These are phyloP conservation scores for Arthrobotrys sphaeroides DNA, from an alignment of 2,329 filamentous ascomycete genomes.

Conservation along the genomic window DNA sequence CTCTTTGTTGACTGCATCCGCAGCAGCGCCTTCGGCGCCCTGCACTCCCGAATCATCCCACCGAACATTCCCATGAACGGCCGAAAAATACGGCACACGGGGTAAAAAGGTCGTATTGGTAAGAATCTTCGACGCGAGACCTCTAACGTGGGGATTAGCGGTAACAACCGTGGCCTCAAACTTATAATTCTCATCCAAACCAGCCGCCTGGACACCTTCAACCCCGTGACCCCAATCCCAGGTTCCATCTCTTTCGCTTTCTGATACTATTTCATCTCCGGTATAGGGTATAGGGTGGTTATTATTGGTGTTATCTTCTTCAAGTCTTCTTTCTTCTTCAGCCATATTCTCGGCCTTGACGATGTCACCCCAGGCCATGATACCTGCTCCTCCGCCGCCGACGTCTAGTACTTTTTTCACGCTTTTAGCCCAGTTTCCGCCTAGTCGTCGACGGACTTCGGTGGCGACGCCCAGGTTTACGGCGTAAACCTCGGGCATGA, in stretches of 20 bases:
- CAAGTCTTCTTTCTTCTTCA: slow-evolving; percentile 67
- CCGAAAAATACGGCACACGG: slow-evolving; percentile 72
- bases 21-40: background rate
- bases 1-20: background rate
- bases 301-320: slow-evolving; percentile 52
- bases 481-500: slow-evolving; percentile 73
- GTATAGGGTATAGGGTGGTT: background rate
- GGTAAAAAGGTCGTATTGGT: slow-evolving; percentile 92
- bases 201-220: slow-evolving; percentile 21
- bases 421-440: slow-evolving; percentile 75
- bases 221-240: slow-evolving; percentile 62
- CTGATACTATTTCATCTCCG: slow-evolving; percentile 55
- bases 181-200: slow-evolving; percentile 34
- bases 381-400: slow-evolving; percentile 76
- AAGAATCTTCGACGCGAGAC: slow-evolving; percentile 78
- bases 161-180: slow-evolving; percentile 80
- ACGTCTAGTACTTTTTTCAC: slow-evolving; percentile 74
- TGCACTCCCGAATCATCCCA: slow-evolving; percentile 19
- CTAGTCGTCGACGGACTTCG: slow-evolving; percentile 77
- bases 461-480: slow-evolving; percentile 73
- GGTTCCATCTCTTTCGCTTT: slow-evolving; percentile 60
- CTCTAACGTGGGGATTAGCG: slow-evolving; percentile 76
- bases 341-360: slow-evolving; percentile 82
- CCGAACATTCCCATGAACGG: slow-evolving; percentile 2
- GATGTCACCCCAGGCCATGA: slow-evolving; percentile 80